A percentile compares a stretch with the other conserved stretches of the same genome.
Conservation (phyloP, 768 basidiomycete genomes). For the Albatrellus ellisii region DNA sequence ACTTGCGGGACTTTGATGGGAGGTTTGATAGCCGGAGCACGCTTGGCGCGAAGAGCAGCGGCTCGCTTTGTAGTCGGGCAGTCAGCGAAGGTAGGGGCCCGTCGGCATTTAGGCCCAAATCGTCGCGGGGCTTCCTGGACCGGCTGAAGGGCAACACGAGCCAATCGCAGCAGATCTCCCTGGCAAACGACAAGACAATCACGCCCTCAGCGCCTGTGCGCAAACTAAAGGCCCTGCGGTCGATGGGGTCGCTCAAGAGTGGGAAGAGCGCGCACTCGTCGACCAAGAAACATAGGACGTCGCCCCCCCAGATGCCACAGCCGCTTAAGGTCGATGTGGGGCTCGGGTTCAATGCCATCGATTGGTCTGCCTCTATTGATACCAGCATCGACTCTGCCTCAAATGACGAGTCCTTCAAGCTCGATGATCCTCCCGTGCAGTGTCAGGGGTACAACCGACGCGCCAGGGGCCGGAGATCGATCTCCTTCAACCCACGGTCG, state of each 20-base stretch:
- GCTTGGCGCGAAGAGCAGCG: slow-evolving; percentile 32
- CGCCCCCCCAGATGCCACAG: slow-evolving; percentile 42
- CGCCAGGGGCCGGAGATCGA: slow-evolving; percentile 49
- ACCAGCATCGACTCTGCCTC: slow-evolving; percentile 12
- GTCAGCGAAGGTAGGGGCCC: slow-evolving; percentile 24
- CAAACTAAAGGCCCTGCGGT: slow-evolving; percentile 61
- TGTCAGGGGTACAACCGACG: slow-evolving; percentile 21
- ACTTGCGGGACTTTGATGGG: slow-evolving; percentile 77
- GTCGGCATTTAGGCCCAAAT: slow-evolving; percentile 33
- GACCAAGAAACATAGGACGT: slow-evolving; percentile 18
- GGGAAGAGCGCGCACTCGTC: slow-evolving; percentile 28
- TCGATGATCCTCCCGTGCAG: slow-evolving; percentile 14
- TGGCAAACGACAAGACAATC: too few species aligned
- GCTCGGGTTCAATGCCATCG: slow-evolving; percentile 25
- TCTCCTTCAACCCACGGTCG: slow-evolving; percentile 39
- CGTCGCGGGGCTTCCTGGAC: slow-evolving; percentile 56
- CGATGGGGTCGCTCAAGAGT: slow-evolving; percentile 73
- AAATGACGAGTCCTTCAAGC: slow-evolving; percentile 21
- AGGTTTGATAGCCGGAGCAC: slow-evolving; percentile 76
- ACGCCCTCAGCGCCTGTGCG: slow-evolving; percentile 30
- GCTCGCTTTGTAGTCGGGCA: slow-evolving; percentile 16
- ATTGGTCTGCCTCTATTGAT: slow-evolving; percentile 26
- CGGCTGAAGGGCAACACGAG: slow-evolving; percentile 38
- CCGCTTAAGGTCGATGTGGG: slow-evolving; percentile 28
- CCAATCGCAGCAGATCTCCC: slow-evolving; percentile 31